Conservation (phyloP, 2,329 filamentous ascomycete species). For the Davidsoniella eucalypti region DNA sequence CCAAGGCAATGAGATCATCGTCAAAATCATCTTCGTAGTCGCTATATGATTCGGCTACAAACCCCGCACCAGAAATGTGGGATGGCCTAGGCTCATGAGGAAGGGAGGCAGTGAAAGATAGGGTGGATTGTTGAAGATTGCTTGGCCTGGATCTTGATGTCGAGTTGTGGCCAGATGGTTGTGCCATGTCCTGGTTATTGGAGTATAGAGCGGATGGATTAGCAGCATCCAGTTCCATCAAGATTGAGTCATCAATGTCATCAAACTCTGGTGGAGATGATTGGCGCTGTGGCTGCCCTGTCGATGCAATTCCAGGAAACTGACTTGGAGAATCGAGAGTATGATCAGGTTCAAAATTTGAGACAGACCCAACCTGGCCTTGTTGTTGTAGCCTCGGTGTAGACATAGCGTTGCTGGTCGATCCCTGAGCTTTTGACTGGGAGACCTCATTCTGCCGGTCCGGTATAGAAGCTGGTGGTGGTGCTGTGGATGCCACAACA, state of each 20-base stretch:
- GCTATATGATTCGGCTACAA: conserved; percentile 7
- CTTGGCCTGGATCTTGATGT: not conserved
- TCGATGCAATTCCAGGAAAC: not conserved
- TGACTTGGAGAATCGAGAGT: too few species aligned
- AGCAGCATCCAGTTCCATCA: conserved; percentile 8
- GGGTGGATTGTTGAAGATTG: not conserved
- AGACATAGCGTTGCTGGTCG: not conserved
- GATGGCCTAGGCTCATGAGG: not conserved
- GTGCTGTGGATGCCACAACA: conserved; percentile 6
- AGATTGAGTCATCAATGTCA: conserved; percentile 10
- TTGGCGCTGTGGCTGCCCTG: not conserved
- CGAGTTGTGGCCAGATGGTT: not conserved
- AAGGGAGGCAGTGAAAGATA: conserved; percentile 1
- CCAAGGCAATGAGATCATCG: conserved; percentile 13
- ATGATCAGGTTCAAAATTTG: too few species aligned
- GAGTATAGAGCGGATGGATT: not conserved
- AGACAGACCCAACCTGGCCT: too few species aligned
- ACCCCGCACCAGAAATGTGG: not conserved
- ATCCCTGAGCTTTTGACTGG: not conserved
- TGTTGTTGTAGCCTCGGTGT: not conserved
- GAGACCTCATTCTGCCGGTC: not conserved
- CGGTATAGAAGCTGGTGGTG: not conserved
- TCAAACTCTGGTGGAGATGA: not conserved
- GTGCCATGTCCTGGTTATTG: not conserved
- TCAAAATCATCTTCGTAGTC: conserved; percentile 11